phyloP scores from a whole-genome alignment of 2,329 filamentous ascomycete genomes.

The Clonostachys sp. region DNA sequence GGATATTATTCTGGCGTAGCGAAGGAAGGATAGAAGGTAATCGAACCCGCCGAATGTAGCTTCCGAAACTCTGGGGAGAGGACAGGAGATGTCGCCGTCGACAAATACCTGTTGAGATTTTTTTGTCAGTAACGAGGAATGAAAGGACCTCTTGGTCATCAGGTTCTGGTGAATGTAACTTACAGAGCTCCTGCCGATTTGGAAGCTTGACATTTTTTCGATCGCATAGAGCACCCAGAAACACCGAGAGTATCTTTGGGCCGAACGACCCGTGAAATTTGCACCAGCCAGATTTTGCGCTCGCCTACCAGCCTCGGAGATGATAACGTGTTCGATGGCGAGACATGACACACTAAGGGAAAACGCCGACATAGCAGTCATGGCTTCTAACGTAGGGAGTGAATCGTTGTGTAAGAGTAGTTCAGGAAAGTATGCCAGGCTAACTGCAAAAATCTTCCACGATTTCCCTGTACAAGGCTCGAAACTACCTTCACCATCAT shows the following conservation, averaged over 20 bases:
- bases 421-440: neutral
- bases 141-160: too few species aligned
- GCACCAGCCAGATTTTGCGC: neutral
- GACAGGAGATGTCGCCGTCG: neutral
- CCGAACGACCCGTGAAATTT: neutral
- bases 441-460: neutral
- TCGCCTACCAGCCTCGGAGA: neutral
- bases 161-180: neutral
- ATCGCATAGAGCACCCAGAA: neutral
- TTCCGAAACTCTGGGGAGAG: neutral
- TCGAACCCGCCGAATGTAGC: neutral
- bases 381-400: neutral
- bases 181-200: neutral
- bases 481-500: neutral
- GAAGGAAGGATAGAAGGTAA: neutral
- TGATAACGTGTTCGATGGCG: neutral
- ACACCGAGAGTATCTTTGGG: neutral
- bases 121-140: too few species aligned
- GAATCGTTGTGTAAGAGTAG: neutral
- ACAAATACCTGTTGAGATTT: neutral
- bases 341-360: neutral
- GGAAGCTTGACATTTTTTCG: neutral
- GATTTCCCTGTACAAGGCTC: neutral
- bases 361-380: neutral
- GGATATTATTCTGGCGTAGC: neutral